These are phyloP conservation scores for Salix purpurea DNA, from an alignment of 345 rosid genomes.

Conservation along the genomic window DNA sequence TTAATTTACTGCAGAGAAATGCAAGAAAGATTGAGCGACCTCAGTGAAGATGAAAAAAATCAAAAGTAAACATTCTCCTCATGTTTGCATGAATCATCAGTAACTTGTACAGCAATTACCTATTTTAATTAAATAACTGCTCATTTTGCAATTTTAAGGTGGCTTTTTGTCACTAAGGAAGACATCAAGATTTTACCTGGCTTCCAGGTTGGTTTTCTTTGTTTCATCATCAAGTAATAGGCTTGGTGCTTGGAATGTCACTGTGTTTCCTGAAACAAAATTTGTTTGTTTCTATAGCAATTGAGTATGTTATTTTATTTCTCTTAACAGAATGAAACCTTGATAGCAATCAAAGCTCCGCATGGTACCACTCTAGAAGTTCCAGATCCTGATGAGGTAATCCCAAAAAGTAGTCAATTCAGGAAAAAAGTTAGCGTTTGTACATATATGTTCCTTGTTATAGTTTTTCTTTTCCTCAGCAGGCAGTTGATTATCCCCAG, in stretches of 20 bases:
- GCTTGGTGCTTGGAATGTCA: conserved; percentile 4
- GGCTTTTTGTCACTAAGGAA: conserved; percentile 94
- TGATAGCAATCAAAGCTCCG: conserved; percentile 97
- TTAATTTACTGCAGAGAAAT: conserved; percentile 57
- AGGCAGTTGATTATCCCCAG: conserved; percentile 90
- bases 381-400: conserved; percentile 99
- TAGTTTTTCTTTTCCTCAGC: conserved; percentile 15
- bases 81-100: conserved; percentile 1
- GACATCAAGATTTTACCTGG: conserved; percentile 90
- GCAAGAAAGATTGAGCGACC: conserved; percentile 78
- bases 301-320: conserved; percentile 8
- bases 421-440: not conserved
- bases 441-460: not conserved
- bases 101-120: not conserved
- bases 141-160: conserved; percentile 47
- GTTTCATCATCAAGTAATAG: not conserved
- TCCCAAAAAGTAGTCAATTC: conserved; percentile 12
- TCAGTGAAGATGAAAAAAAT: conserved; percentile 84
- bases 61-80: conserved; percentile 48
- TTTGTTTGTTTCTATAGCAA: not conserved
- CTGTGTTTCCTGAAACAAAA: conserved; percentile 1
- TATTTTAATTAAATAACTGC: conserved; percentile 5
- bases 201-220: conserved; percentile 58
- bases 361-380: conserved; percentile 98
- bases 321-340: conserved; percentile 70